Evolutionary conservation across 2,329 filamentous ascomycete genomes (phyloP), one percentile per base, ranked within the genome.

Genomic region (Xylaria sp.): DNA sequence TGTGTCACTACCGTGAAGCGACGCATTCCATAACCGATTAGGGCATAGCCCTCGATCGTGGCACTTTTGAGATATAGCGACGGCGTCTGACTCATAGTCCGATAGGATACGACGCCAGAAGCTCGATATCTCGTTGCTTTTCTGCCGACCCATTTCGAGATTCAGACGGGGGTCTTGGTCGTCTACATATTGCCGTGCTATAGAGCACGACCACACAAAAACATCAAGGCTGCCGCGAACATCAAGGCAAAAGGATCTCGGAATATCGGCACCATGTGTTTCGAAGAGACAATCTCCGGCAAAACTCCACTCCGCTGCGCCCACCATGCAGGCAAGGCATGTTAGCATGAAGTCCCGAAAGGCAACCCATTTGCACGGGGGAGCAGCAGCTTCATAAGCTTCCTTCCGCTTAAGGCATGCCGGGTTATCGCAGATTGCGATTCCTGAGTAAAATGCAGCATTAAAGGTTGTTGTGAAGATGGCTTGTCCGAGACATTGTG

Each of bases 1-100:
- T 27, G 51, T 40, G 51, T 40, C 51, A 27, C n/a, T 25, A 23
- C 37, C 51, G 6, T 41, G 25, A 15, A 54, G 27, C 8, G 40
- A 37, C 3, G 25, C 52, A 35, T 54, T 54, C 52, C 49, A 53
- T 41, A 53, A 29, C 21, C 49, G 27, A 31, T 53, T 53, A n/a
- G 49, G 49, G 49, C 49, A 53, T 25, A 51, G 19, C 13, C 47
- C 47, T 35, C 35, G 29, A 11, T 51, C 47, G 17, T 51, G 47
- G 47, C 31, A 51, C 23, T 38, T 51, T 33, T 51, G 47, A 38
- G 47, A 51, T 23, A 51, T 38, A 23, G 29, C 23, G 35, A 51
- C 31, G 29, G 47, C 47, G 29, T 51, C 47, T 8, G 29, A 51
- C 17, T 51, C 47, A 27, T 51, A 51, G 31, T 38, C 33, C 7